Base-by-base conservation (phyloP, 106 monocot species). In the Apostasia shenzhenica region DNA sequence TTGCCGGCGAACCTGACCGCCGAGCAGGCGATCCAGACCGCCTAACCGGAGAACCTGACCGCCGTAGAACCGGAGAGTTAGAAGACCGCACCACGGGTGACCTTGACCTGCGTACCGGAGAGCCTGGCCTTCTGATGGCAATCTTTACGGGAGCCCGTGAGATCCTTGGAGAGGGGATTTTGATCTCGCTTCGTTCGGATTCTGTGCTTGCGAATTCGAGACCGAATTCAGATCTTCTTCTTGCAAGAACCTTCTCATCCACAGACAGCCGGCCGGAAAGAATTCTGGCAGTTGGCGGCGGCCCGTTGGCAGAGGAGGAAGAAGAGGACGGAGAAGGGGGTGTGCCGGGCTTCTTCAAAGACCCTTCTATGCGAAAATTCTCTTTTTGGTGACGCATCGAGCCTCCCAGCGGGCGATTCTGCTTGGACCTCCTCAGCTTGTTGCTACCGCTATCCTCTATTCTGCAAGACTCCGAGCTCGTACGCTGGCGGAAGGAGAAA, bases 361-460 rank as follows among this genome's bases (percentile, higher is more conserved):
- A 67, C 42, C 59, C 58, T 12, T 56, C 48, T 59, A 72, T 60
- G 41, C 14, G 71, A 61, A 81, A 49, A 50, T 77, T 73, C 7
- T 73, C 78, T 48, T 71, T 59, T 5, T 50, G 8, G 74, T 71
- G 67, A 3, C 78, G 77, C 82, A 74, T 78, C 40, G 82, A 77
- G 6, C 50, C 67, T 2, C 78, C 73, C 82, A 74, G 73, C 40
- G 82, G 74, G 6, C 50, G 50, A 8, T 50, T 50, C 50, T 50
- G 6, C 8, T 50, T 50, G 6, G 50, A 50, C 6, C 62, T 41
- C 48, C 58, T 59, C 39, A 11, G 45, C 5, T 10, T 48, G 44
- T 37, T 40, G 9, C 43, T 41, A 14, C 8, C 8, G 49, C 8
- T 59, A 59, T 26, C 37, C 40, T 59, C 59, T 6, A 59, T 12